These are phyloP conservation scores for Aphanomyces cochlioides DNA, from an alignment of 352 stramenopile genomes.

Conservation along the genomic window DNA sequence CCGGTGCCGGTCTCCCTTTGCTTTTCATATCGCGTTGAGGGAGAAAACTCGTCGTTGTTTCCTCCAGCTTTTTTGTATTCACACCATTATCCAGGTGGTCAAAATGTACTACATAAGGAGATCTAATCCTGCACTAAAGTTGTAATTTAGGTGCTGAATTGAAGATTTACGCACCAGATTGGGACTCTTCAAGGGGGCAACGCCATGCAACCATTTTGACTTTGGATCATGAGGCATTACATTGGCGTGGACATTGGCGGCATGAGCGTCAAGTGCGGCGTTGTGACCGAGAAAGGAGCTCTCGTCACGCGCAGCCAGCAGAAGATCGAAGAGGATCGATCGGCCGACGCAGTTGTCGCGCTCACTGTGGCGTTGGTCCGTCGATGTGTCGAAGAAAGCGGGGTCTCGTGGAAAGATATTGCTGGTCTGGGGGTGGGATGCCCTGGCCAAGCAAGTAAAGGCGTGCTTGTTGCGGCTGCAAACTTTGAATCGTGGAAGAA, in stretches of 20 bases:
- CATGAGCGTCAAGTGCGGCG: constrained; percentile 65
- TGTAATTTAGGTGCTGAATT: too few species aligned
- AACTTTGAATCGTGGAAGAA: constrained; percentile 71
- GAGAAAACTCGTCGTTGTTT: too few species aligned
- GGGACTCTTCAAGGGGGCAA: too few species aligned
- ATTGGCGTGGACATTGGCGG: constrained; percentile 72
- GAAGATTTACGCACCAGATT: too few species aligned
- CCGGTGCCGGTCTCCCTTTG: too few species aligned
- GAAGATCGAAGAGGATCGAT: constrained; percentile 41
- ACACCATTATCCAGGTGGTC: too few species aligned
- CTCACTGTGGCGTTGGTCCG: constrained; percentile 43
- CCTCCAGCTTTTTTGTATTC: too few species aligned
- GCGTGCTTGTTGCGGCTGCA: constrained; percentile 56
- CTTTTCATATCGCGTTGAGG: too few species aligned
- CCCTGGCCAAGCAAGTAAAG: constrained; percentile 52
- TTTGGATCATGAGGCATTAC: constrained; percentile 28
- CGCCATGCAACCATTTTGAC: too few species aligned
- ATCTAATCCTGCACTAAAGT: too few species aligned
- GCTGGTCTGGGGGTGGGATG: constrained; percentile 56
- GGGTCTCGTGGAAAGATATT: constrained; percentile 33
- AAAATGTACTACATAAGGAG: too few species aligned
- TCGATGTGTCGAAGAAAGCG: constrained; percentile 37
- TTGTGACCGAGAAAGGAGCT: constrained; percentile 49
- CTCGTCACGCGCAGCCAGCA: constrained; percentile 52
- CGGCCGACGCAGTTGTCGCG: constrained; percentile 50